Percentiles rank a stretch among this genome's conserved stretches.
phyloP scores from a whole-genome alignment of 139 green algal species.

The Medakamo hakoo region DNA sequence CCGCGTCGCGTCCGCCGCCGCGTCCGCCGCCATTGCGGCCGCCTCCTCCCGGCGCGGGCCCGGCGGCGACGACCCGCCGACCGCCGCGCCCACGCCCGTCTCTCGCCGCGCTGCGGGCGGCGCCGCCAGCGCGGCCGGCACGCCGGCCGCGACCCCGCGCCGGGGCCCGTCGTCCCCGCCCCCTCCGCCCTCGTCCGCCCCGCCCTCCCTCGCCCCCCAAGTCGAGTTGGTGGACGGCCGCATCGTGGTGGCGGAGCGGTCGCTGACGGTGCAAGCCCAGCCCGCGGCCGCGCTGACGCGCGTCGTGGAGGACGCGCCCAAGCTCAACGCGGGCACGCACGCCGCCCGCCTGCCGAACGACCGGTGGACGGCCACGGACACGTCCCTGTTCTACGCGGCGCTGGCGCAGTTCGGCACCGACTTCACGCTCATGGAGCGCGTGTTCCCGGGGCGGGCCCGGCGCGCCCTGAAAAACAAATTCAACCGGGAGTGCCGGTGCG shows the following conservation, averaged over 20 bases:
- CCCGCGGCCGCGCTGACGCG: constrained; percentile 12
- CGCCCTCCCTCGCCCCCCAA: constrained; percentile 12
- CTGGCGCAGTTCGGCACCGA: constrained; percentile 58
- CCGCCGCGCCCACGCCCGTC: too few species aligned
- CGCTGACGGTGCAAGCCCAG: constrained; percentile 39
- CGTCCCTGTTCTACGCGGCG: constrained; percentile 46
- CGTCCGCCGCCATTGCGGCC: background rate
- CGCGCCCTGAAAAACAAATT: constrained; percentile 49
- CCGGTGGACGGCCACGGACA: constrained; percentile 45
- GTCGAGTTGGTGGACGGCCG: constrained; percentile 28
- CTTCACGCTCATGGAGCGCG: constrained; percentile 47
- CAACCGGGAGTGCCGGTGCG: background rate
- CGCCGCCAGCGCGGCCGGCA: too few species aligned
- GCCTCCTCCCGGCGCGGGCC: too few species aligned
- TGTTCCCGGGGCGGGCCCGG: constrained; percentile 42
- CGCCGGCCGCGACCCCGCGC: too few species aligned
- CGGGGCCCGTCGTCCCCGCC: too few species aligned
- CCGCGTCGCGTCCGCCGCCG: background rate
- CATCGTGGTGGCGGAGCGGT: constrained; percentile 29
- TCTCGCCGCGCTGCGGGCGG: too few species aligned
- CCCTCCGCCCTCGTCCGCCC: too few species aligned
- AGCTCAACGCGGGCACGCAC: constrained; percentile 38
- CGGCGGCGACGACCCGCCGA: too few species aligned
- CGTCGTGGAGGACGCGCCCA: constrained; percentile 25
- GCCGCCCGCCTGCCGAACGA: constrained; percentile 24